Evolutionary conservation across 441 rosid species (phyloP), one percentile per base, ranked within the genome.

Genomic region (Adansonia gregorii): DNA sequence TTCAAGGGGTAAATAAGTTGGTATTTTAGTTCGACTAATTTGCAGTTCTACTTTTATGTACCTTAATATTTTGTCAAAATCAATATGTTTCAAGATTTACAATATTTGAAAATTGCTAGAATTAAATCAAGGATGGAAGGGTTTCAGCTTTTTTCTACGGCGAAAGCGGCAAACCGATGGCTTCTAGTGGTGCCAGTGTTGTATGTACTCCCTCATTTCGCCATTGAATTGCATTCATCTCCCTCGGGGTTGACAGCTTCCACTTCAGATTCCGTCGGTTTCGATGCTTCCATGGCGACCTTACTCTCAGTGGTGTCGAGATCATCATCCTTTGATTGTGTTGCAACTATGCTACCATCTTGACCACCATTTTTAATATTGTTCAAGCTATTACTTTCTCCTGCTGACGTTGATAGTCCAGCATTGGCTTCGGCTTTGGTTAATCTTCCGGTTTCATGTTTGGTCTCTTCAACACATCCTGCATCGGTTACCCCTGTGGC

Each of bases 181-280:
- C 24, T 69, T 69, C 58, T 12, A 60, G 31, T 35, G 6, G 14
- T 39, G 48, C 17, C 55, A 6, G n/a, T 60, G 12, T 20, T 46
- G 10, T 8, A 12, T 41, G 14, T 66, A 17, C 22, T 11, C 22
- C 66, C 73, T 75, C 60, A 79, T 45, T 4, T 46, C 15, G 60
- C 56, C 68, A 65, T n/a, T 60, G 66, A 9, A 45, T 43, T 48
- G 55, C 63, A 58, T n/a, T 46, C 61, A 12, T 69, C 48, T 65
- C 45, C 77, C 63, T 76, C 77, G 2, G 51, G 56, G 24, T 52
- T 22, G 55, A 69, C 54, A 59, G 19, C 69, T 63, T 76, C 22
- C 27, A 46, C 43, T 60, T 76, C 65, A 9, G 76, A 76, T 59
- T 76, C 73, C 19, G 45, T 24, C n/a, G 58, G 70, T 63, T 63